Evolutionary conservation across 1,139 yeast genomes (phyloP).

Genomic region (Kurtzmaniella quercitrusa): DNA sequence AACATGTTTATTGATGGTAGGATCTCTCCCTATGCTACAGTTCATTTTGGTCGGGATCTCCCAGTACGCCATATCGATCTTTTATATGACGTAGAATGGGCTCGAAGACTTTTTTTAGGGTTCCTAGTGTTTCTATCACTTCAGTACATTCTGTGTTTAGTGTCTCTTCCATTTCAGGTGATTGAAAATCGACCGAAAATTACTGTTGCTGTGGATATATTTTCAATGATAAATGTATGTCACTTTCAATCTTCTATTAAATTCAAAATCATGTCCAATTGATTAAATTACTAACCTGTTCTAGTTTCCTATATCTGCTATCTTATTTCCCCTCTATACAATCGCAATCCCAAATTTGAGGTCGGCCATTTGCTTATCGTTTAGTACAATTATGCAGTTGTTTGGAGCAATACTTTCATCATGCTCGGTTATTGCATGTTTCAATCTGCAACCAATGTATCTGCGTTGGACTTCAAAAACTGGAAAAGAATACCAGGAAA

Average conservation of each 20-base stretch:
- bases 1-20: conserved; percentile 1
- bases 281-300: conserved; percentile 1
- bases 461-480: conserved; percentile 20
- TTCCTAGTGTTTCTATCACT: conserved; percentile 19
- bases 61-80: not conserved
- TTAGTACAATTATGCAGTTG: conserved; percentile 16
- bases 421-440: conserved; percentile 16
- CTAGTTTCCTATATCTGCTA: conserved; percentile 23
- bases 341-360: conserved; percentile 17
- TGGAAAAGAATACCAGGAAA: conserved; percentile 12
- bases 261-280: too few relatives aligned
- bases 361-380: conserved; percentile 13
- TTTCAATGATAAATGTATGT: conserved; percentile 26
- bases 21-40: not conserved
- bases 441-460: conserved; percentile 21
- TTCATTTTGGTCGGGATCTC: not conserved
- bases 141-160: conserved; percentile 30
- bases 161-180: conserved; percentile 39
- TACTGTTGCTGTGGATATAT: conserved; percentile 23
- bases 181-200: conserved; percentile 37
- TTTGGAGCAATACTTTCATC: conserved; percentile 18
- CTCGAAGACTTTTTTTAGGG: conserved; percentile 1
- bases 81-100: conserved; percentile 1
- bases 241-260: too few relatives aligned
- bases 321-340: conserved; percentile 19